Evolutionary conservation across 2,329 filamentous ascomycete species (phyloP), one percentile per base, ranked within the genome.

Genomic region (Fusarium agapanthi): DNA sequence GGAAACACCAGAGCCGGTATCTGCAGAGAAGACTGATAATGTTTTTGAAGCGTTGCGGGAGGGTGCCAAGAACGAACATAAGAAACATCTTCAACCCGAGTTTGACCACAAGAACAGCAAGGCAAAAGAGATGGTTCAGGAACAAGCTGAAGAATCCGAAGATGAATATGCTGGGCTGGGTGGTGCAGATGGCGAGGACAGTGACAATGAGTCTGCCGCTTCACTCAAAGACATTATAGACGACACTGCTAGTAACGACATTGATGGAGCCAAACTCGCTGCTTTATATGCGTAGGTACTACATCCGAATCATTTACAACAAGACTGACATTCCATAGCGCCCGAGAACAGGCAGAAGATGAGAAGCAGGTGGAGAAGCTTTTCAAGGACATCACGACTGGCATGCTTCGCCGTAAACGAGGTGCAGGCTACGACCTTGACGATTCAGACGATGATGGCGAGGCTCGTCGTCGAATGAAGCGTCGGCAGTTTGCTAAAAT

Each of bases 151-250:
- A 77, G 96, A 99, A 83, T 99, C 96, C 0, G 97, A 99, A 79
- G 96, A 99, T 80, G 96, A 99, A 81, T 99, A 98, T 80, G 95
- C 95, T 43, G 96, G 96, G 9, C 86, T 99, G 15, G 96, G 96
- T 74, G 96, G 96, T 71, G 92, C 86, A 16, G 95, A 95, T 81
- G 95, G 95, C 67, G 95, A 98, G 74, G 94, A 95, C 72, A 92
- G 91, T 61, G 93, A 95, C 65, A 89, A 93, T 67, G 92, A 92
- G 38, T 83, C 82, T 40, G 90, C 93, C 64, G 91, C 91, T 35
- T 87, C 93, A 13, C 89, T 96, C 71, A 89, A 92, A 75, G 91
- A 94, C 71, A 97, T 99, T 90, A 97, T 99, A 78, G 93, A 96
- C 77, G 95, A 98, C 78, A 90, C 92, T 30, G 90, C 89, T 64